Base-by-base conservation (phyloP, 1,139 yeast genomes). In the Suhomyces bokatorum region DNA sequence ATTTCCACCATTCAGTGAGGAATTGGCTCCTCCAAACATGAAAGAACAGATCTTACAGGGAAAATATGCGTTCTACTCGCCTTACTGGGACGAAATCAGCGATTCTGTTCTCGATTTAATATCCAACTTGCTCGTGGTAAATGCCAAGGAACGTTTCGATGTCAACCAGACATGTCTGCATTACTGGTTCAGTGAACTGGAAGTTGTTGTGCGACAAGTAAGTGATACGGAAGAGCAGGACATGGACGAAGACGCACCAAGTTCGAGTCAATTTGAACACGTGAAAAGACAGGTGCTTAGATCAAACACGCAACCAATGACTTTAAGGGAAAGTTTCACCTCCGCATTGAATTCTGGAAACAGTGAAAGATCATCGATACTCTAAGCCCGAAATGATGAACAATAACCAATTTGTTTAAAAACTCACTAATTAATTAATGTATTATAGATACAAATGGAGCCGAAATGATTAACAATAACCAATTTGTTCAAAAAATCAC, bases 1-100 rank as follows among this genome's bases (percentile, higher is more conserved):
- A 1, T 87, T 87, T 54, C 95, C 93, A 3, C 95, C 95, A 0
- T 87, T 87, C 57, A 83, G 89, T 58, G 93, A 86, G 43, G 93
- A 86, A 53, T 62, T 86, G 43, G 91, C 84, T 0, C 95, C 95
- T 7, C 93, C 93, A 6, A 72, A 76, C 32, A 83, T 86, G 87
- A 77, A 80, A 52, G 88, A 85, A 43, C 95, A 86, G 60, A 86
- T 86, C 39, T 57, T 83, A 14, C 66, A 69, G 24, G 93, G 86
- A 0, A 77, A 75, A 50, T 85, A 75, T 64, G 90, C 90, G 1
- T 86, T 86, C 58, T 86, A 81, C 58, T 80, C 88, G 2, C 95
- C 95, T 0, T 86, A 83, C 58, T 86, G 91, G 87, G 95, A 86
- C 62, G 76, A 76, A 1, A 81, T 85, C 14, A 73, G 73, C 37